phyloP scores from a whole-genome alignment of 768 basidiomycete species.

The Suillus decipiens region DNA sequence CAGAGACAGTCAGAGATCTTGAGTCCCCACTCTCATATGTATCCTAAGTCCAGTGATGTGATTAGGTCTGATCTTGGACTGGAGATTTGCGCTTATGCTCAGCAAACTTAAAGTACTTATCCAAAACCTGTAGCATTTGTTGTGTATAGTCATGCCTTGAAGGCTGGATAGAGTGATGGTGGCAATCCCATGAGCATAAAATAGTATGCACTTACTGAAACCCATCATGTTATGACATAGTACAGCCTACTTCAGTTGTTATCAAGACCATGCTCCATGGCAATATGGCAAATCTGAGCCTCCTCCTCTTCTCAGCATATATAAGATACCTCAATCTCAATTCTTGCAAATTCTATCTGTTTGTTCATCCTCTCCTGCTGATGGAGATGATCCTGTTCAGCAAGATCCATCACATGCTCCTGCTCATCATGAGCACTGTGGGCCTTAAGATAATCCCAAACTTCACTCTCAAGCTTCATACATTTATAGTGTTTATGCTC shows the following conservation, averaged over 20 bases:
- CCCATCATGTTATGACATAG: neutral
- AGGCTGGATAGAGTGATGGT: no score
- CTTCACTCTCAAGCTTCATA: neutral
- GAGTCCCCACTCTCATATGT: no score
- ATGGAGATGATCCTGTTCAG: neutral
- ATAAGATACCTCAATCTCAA: neutral
- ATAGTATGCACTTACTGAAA: no score
- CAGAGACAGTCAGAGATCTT: no score
- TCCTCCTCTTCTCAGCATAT: neutral
- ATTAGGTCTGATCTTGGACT: no score
- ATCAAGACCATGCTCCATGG: neutral
- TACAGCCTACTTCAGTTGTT: neutral
- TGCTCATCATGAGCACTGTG: neutral
- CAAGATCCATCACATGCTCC: neutral
- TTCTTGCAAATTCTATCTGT: neutral
- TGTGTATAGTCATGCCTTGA: no score
- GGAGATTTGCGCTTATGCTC: no score
- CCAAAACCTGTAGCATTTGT: no score
- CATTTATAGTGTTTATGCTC: neutral
- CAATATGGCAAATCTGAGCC: neutral
- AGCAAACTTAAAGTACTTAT: no score
- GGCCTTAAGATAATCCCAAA: no score
- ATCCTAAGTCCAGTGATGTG: no score
- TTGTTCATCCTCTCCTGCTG: neutral
- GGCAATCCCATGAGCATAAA: no score